Evolutionary conservation across 345 rosid genomes (phyloP).

Genomic region (Corchorus capsularis): DNA sequence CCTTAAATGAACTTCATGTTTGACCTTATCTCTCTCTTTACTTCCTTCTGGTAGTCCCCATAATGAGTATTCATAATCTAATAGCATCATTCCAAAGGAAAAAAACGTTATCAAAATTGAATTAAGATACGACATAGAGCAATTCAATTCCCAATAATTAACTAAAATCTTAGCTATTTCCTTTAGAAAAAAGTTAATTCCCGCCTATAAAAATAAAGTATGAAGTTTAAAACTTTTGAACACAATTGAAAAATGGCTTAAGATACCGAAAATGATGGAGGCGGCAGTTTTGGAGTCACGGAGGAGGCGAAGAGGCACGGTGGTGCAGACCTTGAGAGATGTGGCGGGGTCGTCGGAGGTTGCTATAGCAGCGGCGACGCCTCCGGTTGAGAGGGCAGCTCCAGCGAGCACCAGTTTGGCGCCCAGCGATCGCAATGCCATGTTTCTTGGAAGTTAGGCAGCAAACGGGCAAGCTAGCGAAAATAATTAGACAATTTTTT

Average conservation of each 20-base stretch:
- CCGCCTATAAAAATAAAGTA: no score
- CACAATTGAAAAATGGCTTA: background rate
- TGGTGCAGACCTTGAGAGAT: conserved; percentile 75
- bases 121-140: background rate
- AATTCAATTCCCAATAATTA: background rate
- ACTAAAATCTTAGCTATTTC: background rate
- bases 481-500: background rate
- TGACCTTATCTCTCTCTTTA: conserved; percentile 59
- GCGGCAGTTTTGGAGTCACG: conserved; percentile 78
- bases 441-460: conserved; percentile 2
- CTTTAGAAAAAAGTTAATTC: background rate
- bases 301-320: conserved; percentile 68
- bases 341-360: conserved; percentile 73
- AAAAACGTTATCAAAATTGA: background rate
- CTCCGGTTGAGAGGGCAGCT: conserved; percentile 65
- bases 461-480: conserved; percentile 10
- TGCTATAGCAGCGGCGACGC: conserved; percentile 58
- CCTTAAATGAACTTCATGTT: conserved; percentile 91
- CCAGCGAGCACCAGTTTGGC: conserved; percentile 56
- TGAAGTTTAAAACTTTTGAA: background rate
- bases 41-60: conserved; percentile 85
- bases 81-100: conserved; percentile 14
- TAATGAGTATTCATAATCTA: conserved; percentile 88
- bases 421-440: conserved; percentile 71
- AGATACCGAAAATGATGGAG: conserved; percentile 83